Base-by-base conservation (phyloP, 192 early-diverging fungal genomes). In the Fimicolochytrium jonesii region DNA sequence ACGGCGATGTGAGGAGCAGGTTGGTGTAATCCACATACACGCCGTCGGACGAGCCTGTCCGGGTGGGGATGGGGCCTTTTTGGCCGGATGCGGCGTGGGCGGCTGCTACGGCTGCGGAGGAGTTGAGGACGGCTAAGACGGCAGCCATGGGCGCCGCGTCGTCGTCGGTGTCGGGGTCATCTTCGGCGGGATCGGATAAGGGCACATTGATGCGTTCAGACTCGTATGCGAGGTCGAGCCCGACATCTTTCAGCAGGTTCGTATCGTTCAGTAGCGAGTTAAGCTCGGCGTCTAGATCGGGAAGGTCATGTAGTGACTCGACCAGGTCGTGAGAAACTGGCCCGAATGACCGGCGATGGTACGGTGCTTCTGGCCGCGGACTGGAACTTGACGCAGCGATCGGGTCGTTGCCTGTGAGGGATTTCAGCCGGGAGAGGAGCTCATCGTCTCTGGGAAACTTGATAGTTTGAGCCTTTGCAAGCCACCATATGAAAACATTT, bases 1-100 rank as follows among this genome's bases (percentile, higher is more conserved):
- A 43, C 11, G 72, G 72, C 6, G 67, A 69, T 9, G 72, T 74
- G 7, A 74, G 64, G 25, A 74, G 35, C 7, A 74, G 63, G n/a
- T 49, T 44, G 3, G 72, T 74, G 54, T 66, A 74, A 46, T 74
- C 72, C 2, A 74, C 67, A 52, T 45, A 70, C 30, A 46, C 48
- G 9, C 59, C 59, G 36, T 55, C 53, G 18, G 36, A 55, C 33
- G 47, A 32, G 7, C 10, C 10, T 9, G 18, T 32, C 25, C 37
- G 34, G 15, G 57, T 2, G n/a, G n/a, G n/a, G n/a, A n/a, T n/a
- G n/a, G n/a, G n/a, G n/a, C n/a, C n/a, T n/a, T n/a, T n/a, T n/a
- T n/a, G n/a, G n/a, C n/a, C n/a, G n/a, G n/a, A n/a, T n/a, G n/a
- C n/a, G n/a, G n/a, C n/a, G n/a, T n/a, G n/a, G n/a, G n/a, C n/a